These are phyloP conservation scores for Hygrophorus pudorinus DNA, from an alignment of 768 basidiomycete genomes.

Conservation along the genomic window DNA sequence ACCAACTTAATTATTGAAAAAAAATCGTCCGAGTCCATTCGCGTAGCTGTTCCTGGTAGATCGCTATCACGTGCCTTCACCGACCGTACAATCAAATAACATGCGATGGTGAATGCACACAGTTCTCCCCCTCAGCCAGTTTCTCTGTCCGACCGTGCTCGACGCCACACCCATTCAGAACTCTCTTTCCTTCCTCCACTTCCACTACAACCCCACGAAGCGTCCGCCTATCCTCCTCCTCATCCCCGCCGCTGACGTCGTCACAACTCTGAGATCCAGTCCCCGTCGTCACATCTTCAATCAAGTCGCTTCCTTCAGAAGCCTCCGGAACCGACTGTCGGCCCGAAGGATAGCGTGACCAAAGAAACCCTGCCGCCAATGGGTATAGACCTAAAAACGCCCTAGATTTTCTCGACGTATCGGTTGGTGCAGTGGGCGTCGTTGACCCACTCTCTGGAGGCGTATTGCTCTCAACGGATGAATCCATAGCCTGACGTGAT, in stretches of 20 bases:
- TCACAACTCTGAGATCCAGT: not conserved
- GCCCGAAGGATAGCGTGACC: constrained; percentile 48
- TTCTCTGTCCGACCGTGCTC: not conserved
- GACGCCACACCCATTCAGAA: not conserved
- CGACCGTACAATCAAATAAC: no score
- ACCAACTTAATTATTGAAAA: no score
- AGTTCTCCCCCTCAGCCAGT: not conserved
- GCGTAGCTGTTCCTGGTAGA: no score
- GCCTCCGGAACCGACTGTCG: constrained; percentile 9
- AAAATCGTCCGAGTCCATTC: no score
- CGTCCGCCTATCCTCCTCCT: constrained; percentile 26
- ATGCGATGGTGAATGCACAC: no score
- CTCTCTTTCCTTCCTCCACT: constrained; percentile 4
- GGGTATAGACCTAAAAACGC: constrained; percentile 32
- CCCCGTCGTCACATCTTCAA: not conserved
- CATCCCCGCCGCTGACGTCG: not conserved
- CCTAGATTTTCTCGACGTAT: constrained; percentile 27
- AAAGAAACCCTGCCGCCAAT: constrained; percentile 6
- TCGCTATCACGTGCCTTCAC: no score
- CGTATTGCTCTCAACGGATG: constrained; percentile 22
- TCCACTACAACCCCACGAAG: constrained; percentile 31
- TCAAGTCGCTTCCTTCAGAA: constrained; percentile 3
- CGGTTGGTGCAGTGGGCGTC: constrained; percentile 42
- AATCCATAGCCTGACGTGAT: not conserved
- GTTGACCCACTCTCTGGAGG: constrained; percentile 45